A percentile compares a stretch with the other conserved stretches of the same genome.
Evolutionary conservation across 2,329 filamentous ascomycete genomes (phyloP).

Genomic region (Epichloe bromicola): DNA sequence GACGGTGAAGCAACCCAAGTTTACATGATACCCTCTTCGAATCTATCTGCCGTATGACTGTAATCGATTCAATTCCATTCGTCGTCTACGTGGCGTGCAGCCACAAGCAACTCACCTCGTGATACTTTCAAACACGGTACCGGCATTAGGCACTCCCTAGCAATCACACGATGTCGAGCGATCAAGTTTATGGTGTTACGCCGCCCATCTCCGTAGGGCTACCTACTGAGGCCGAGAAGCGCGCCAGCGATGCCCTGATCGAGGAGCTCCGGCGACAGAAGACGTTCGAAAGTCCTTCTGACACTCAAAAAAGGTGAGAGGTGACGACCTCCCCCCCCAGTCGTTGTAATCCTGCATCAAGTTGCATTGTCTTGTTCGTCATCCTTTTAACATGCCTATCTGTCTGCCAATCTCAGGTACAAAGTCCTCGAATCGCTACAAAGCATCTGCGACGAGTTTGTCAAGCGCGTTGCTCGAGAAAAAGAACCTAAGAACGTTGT

Average conservation of each 20-base stretch:
- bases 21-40: background rate
- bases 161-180: conserved; percentile 20
- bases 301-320: conserved; percentile 66
- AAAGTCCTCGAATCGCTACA: conserved; percentile 66
- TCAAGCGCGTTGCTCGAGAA: conserved; percentile 63
- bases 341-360: background rate
- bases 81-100: background rate
- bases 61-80: background rate
- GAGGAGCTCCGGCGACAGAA: conserved; percentile 78
- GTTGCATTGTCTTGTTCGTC: background rate
- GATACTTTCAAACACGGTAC: background rate
- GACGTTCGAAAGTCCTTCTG: conserved; percentile 76
- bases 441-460: conserved; percentile 71
- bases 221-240: conserved; percentile 65
- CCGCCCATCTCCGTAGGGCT: conserved; percentile 66
- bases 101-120: background rate
- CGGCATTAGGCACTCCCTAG: background rate
- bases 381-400: background rate
- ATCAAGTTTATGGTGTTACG: conserved; percentile 53
- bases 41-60: background rate
- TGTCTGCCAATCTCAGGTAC: conserved; percentile 33
- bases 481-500: conserved; percentile 61
- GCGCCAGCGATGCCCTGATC: conserved; percentile 65
- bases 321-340: no score
- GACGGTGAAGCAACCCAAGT: background rate